These are phyloP conservation scores for Cercospora sp. DNA, from an alignment of 2,329 filamentous ascomycete genomes.

Conservation along the genomic window DNA sequence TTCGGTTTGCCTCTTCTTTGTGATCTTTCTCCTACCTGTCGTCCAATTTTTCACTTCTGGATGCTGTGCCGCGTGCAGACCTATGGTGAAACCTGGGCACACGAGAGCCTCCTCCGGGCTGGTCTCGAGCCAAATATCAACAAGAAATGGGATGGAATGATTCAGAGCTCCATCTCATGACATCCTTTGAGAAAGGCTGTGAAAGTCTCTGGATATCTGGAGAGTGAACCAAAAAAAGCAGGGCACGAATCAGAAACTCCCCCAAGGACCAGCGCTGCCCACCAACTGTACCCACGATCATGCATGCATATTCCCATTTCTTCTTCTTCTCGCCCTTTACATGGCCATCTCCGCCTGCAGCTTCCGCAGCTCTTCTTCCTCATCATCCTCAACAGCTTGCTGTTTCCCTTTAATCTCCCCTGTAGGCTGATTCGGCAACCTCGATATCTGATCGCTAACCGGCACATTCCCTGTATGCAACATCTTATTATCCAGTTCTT, in stretches of 20 bases:
- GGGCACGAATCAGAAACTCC: background rate
- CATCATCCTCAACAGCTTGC: conserved; percentile 69
- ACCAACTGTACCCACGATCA: background rate
- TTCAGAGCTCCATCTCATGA: background rate
- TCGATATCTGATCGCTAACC: conserved; percentile 72
- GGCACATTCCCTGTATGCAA: conserved; percentile 83
- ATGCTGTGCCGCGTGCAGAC: background rate
- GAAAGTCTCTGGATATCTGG: background rate
- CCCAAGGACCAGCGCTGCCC: background rate
- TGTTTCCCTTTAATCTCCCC: conserved; percentile 67
- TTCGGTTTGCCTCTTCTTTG: background rate
- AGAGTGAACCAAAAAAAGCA: background rate
- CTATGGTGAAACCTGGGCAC: background rate
- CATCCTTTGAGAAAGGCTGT: background rate
- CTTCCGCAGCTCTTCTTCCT: conserved; percentile 90
- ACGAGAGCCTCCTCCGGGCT: background rate
- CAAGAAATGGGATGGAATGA: too few relatives aligned
- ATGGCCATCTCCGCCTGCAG: conserved; percentile 97
- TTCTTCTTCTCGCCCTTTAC: conserved; percentile 50
- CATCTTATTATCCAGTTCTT: conserved; percentile 91
- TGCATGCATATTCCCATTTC: background rate
- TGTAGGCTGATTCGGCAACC: conserved; percentile 72
- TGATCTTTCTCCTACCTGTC: background rate
- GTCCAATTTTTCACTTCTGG: background rate
- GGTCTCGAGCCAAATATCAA: background rate